Evolutionary conservation across 1,139 yeast species (phyloP), one percentile per base, ranked within the genome.

Genomic region (Candida neerlandica): DNA sequence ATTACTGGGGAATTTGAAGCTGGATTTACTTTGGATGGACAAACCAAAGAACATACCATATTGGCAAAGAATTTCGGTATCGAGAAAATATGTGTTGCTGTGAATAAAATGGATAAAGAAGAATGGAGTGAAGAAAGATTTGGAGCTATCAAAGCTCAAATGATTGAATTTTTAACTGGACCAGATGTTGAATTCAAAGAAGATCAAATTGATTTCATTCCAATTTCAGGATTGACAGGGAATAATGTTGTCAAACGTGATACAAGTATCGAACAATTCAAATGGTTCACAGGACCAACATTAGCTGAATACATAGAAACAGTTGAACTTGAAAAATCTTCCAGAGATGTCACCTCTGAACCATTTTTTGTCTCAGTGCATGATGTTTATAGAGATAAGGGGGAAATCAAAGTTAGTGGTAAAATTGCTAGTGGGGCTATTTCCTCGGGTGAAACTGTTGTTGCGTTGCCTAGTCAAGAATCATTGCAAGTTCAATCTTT

Each of bases 41-140:
- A 94, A 68, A 92, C 98, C 0, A 90, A 87, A 61, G 99, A 95
- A 65, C 99, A 95, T 65, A 85, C 96, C 0, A 70, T 90, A 4
- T 77, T 95, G 47, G 96, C 96, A 5, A 80, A 86, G 57, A 85
- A 86, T 58, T 69, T 94, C 54, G 99, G 98, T 1, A 82, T 94
- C n/a, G 83, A 81, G 33, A 78, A 78, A 41, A 67, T 94, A 18
- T 75, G 94, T 41, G 85, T 94, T 18, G 96, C 88, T 1, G 81
- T 95, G 49, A 95, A 95, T 68, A 95, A 95, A 66, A 80, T 95
- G 81, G 99, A 95, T 64, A 78, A 83, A 46, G 78, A 74, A 46
- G 77, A 80, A 42, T 92, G 97, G 96, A 74, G 81, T 19, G 68
- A 84, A 60, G 74, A 70, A 2, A 75, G 96, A 54, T 94, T 80